Evolutionary conservation across 352 stramenopile genomes (phyloP).

Genomic region (Pythium brachiatum): DNA sequence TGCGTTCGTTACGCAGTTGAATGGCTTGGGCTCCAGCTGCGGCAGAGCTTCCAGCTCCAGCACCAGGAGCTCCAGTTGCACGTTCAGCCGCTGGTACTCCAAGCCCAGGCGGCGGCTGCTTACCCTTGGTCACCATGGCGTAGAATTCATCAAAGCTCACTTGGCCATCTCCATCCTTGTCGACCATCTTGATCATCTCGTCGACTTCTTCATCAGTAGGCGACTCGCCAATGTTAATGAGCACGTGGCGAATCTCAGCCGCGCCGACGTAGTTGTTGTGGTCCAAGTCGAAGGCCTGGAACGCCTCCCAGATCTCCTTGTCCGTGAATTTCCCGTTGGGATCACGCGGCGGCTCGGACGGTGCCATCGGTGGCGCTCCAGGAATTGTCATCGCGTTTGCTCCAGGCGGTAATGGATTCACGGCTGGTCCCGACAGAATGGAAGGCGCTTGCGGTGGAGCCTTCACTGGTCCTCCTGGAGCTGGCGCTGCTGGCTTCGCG

Average conservation of each 20-base stretch:
- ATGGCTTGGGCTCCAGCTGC: conserved; percentile 71
- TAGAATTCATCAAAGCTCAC: conserved; percentile 96
- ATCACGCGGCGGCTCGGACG: conserved; percentile 78
- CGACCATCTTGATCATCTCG: conserved; percentile 96
- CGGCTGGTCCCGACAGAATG: conserved; percentile 58
- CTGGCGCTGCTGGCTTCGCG: conserved; percentile 53
- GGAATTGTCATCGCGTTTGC: conserved; percentile 53
- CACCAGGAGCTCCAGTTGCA: conserved; percentile 32
- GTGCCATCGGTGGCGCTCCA: conserved; percentile 48
- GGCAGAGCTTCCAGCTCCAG: conserved; percentile 23
- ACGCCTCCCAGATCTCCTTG: conserved; percentile 94
- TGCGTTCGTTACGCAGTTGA: conserved; percentile 91
- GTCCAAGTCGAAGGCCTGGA: conserved; percentile 93
- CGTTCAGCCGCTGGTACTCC: conserved; percentile 34
- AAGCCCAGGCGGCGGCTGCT: conserved; percentile 87
- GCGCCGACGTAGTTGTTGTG: conserved; percentile 96
- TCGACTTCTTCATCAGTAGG: conserved; percentile 95
- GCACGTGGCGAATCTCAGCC: conserved; percentile 92
- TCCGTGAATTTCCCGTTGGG: conserved; percentile 96
- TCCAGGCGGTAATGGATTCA: conserved; percentile 58
- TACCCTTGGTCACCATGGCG: conserved; percentile 93
- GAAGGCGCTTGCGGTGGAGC: conserved; percentile 51
- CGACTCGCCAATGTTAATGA: conserved; percentile 95
- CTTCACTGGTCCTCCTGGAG: conserved; percentile 38
- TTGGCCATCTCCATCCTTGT: conserved; percentile 94